These are phyloP conservation scores for Talaromyces sp. DNA, from an alignment of 2,329 filamentous ascomycete genomes.

Conservation along the genomic window DNA sequence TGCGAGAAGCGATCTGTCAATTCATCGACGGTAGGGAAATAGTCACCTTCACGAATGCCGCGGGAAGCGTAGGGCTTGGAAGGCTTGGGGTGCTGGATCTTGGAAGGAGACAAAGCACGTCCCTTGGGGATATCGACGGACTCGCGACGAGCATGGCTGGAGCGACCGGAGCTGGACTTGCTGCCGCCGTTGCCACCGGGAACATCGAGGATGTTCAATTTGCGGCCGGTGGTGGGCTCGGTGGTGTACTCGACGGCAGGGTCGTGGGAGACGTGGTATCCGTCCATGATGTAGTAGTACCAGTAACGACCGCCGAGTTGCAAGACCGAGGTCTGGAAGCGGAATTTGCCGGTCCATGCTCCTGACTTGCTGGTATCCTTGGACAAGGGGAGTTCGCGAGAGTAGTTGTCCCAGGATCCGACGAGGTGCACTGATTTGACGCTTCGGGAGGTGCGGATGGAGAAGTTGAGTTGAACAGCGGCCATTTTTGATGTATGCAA, in stretches of 20 bases:
- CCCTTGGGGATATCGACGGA: slow-evolving; percentile 77
- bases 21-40: slow-evolving; percentile 77
- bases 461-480: slow-evolving; percentile 90
- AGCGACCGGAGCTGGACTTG: slow-evolving; percentile 35
- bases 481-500: slow-evolving; percentile 65
- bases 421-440: slow-evolving; percentile 97
- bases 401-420: slow-evolving; percentile 98
- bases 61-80: slow-evolving; percentile 83
- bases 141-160: slow-evolving; percentile 44
- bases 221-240: slow-evolving; percentile 94
- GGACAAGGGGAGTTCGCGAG: slow-evolving; percentile 88
- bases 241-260: slow-evolving; percentile 83
- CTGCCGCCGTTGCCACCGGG: slow-evolving; percentile 52
- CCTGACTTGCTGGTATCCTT: slow-evolving; percentile 85
- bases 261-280: slow-evolving; percentile 97
- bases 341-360: slow-evolving; percentile 94
- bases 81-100: slow-evolving; percentile 89
- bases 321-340: slow-evolving; percentile 84
- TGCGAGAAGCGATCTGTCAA: slow-evolving; percentile 74
- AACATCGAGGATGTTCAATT: slow-evolving; percentile 96
- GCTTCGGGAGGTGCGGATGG: slow-evolving; percentile 90
- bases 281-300: slow-evolving; percentile 99
- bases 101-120: slow-evolving; percentile 79
- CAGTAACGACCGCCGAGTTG: slow-evolving; percentile 92
- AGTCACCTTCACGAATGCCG: slow-evolving; percentile 72